Base-by-base conservation (phyloP, 208 protist genomes). In the Porcisia hertigi region DNA sequence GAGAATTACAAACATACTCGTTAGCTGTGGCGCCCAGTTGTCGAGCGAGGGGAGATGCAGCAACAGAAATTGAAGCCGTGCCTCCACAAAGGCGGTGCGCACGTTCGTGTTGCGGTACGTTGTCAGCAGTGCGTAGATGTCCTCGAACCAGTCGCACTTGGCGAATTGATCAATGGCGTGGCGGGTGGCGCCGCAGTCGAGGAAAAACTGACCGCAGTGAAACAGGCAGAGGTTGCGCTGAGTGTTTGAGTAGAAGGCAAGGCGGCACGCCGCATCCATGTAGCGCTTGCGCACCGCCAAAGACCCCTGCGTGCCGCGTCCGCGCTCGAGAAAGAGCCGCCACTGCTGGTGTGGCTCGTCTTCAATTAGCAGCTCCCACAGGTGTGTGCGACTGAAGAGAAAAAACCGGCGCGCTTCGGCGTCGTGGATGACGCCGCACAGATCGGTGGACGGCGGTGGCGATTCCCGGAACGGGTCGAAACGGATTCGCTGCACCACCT, bases 301-400 rank as follows among this genome's bases (percentile, higher is more conserved):
- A 1, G 79, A 72, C 66, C 72, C 79, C 41, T 36, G 18, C 47
- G 67, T 34, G n/a, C 66, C 53, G 53, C 69, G 64, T 2, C 91
- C 93, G 47, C 88, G 82, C 66, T 93, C 83, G n/a, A 96, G 69
- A 73, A 95, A 96, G 30, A 95, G 72, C 0, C 75, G 75, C 88
- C 91, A 97, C 81, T 94, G 88, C 76, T 87, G 82, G n/a, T 80
- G 81, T 34, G 85, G 73, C 75, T 96, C 92, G 62, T 91, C 73
- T 7, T 92, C 89, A 16, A 92, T 77, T 16, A 82, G 71, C 67
- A 97, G 55, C 69, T 87, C 85, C 87, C 89, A 94, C 11, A 95
- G 6, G 58, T 83, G 70, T 54, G 57, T 84, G 23, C 71, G 70
- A 58, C 80, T 83, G 76, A 90, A 92, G 41, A 94, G 73, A 70